Evolutionary conservation across 805 yeast genomes (phyloP).

Genomic region (Teunomyces gatunensis): DNA sequence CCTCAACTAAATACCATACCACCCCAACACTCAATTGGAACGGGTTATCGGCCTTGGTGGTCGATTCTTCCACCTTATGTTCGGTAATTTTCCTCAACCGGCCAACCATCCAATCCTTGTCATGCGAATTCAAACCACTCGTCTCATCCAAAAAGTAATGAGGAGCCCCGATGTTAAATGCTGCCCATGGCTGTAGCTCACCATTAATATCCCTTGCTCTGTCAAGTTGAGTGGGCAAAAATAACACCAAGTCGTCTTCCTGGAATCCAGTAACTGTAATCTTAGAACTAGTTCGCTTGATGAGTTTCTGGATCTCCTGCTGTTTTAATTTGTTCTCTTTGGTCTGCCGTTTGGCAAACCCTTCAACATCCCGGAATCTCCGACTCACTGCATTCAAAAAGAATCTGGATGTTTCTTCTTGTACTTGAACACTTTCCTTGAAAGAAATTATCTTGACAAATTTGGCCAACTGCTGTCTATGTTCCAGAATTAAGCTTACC

Average conservation of each 20-base stretch:
- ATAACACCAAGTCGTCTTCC: constrained; percentile 74
- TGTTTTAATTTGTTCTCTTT: constrained; percentile 60
- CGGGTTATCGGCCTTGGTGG: constrained; percentile 48
- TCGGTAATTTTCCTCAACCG: constrained; percentile 59
- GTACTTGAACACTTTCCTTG: constrained; percentile 25
- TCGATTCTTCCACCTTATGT: constrained; percentile 43
- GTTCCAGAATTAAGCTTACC: constrained; percentile 10
- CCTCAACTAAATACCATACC: constrained; percentile 63
- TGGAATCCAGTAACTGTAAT: constrained; percentile 68
- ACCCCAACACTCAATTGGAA: constrained; percentile 61
- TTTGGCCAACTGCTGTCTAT: constrained; percentile 7
- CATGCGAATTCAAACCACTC: constrained; percentile 24
- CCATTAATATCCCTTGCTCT: constrained; percentile 17
- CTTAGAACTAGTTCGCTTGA: constrained; percentile 42
- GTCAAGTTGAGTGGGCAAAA: constrained; percentile 71
- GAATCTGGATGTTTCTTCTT: constrained; percentile 25
- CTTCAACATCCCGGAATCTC: constrained; percentile 84
- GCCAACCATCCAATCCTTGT: constrained; percentile 83
- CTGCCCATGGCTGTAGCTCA: constrained; percentile 76
- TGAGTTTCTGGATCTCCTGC: constrained; percentile 42
- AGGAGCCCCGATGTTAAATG: constrained; percentile 85
- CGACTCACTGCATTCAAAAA: constrained; percentile 51
- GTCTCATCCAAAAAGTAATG: constrained; percentile 67
- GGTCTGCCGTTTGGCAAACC: constrained; percentile 79
- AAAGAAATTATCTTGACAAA: constrained; percentile 24